A percentile compares a stretch with the other conserved stretches of the same genome.
phyloP scores from a whole-genome alignment of 2,329 filamentous ascomycete species.

The Chrysoporthe deuterocubensis region DNA sequence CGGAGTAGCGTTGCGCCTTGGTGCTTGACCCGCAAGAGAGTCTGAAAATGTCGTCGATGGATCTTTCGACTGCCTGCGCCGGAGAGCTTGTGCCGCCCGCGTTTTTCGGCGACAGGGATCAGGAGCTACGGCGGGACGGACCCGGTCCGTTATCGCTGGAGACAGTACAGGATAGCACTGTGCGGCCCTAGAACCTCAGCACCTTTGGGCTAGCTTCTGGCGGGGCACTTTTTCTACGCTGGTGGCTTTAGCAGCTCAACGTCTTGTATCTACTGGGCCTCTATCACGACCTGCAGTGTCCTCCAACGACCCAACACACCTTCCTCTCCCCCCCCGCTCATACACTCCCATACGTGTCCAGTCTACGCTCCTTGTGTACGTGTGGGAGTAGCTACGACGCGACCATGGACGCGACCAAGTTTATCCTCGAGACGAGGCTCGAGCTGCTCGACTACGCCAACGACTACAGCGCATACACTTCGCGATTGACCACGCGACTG shows the following conservation, averaged over 20 bases:
- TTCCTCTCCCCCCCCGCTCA: background rate
- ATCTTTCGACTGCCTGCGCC: conserved; percentile 19
- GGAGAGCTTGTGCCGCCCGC: background rate
- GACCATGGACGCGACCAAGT: conserved; percentile 87
- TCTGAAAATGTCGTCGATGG: conserved; percentile 14
- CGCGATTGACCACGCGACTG: conserved; percentile 78
- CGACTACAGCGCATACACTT: conserved; percentile 85
- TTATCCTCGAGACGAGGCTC: conserved; percentile 78
- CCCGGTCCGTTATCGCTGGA: conserved; percentile 13
- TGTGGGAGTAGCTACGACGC: background rate
- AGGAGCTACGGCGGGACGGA: conserved; percentile 12
- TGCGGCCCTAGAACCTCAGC: background rate
- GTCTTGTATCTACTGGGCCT: background rate
- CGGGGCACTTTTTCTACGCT: conserved; percentile 21
- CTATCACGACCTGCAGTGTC: background rate
- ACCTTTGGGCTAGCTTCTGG: conserved; percentile 13
- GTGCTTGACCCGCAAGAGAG: conserved; percentile 1
- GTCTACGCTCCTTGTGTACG: background rate
- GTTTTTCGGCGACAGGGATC: conserved; percentile 16
- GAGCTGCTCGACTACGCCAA: conserved; percentile 79
- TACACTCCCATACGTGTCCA: background rate
- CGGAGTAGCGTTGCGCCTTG: conserved; percentile 17
- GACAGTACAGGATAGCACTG: conserved; percentile 11
- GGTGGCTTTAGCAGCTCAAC: background rate
- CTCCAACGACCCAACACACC: background rate